Base-by-base conservation (phyloP, 1,284 basidiomycete genomes). In the Melampsora allii-populina region DNA sequence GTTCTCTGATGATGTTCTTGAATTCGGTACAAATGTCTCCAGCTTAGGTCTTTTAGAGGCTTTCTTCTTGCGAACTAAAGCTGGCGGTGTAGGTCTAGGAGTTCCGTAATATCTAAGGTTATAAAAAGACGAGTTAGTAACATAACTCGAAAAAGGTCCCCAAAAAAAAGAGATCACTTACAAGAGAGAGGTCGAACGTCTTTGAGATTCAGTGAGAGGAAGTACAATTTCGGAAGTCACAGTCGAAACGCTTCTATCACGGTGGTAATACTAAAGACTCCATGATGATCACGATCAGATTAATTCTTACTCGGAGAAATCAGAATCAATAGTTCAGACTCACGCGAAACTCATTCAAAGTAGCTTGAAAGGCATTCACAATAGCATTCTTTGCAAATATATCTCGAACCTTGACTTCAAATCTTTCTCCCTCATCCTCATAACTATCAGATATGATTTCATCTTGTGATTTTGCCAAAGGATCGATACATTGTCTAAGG, bases 331-430 rank as follows among this genome's bases (percentile, higher is more conserved):
- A 9, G 14, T 14, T n/a, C 3, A 14, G 2, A 33, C 27, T 31
- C 46, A 69, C 67, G 24, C 27, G 14, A 59, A 63, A 69, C 46
- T 69, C 67, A 36, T 29, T 36, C 21, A 69, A 21, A 45, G 67
- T 45, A 10, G 67, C 67, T n/a, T 69, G 56, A 33, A 69, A 69
- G 27, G 67, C 67, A 63, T 69, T 58, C 1, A 69, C 46, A 19
- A 69, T 42, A 2, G 67, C 58, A 10, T 39, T 61, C 19, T 63
- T 58, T 19, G 67, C 56, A 63, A 69, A 69, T 2, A 63, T 69
- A 31, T 69, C 67, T 21, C 61, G 45, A 17, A 45, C 39, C 46
- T 59, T 63, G 46, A 63, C 60, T 46, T 61, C 45, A 33, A 69
- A 69, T 10, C 24, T 31, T 29, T 46, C 24, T 45, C 46, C 50